phyloP scores from a whole-genome alignment of 345 rosid genomes.

The Sonneratia caseolaris region DNA sequence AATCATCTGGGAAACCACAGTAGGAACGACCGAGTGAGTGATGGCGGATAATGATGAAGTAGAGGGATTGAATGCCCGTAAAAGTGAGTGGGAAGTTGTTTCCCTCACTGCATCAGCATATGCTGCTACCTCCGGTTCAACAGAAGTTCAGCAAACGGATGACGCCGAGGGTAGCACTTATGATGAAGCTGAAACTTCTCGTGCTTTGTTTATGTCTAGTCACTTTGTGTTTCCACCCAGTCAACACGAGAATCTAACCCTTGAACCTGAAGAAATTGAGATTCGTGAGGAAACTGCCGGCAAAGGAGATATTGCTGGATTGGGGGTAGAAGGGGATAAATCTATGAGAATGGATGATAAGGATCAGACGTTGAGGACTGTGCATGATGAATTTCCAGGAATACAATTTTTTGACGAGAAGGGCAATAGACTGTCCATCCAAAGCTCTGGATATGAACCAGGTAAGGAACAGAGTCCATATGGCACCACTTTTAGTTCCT shows the following conservation, averaged over 20 bases:
- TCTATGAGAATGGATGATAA: conserved; percentile 50
- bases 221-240: conserved; percentile 86
- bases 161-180: conserved; percentile 22
- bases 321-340: conserved; percentile 27
- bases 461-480: conserved; percentile 39
- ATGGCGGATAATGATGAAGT: conserved; percentile 56
- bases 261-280: conserved; percentile 33
- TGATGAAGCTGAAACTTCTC: conserved; percentile 45
- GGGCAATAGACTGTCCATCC: conserved; percentile 19
- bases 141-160: conserved; percentile 30
- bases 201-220: conserved; percentile 61
- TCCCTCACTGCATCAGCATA: conserved; percentile 87
- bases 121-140: conserved; percentile 77
- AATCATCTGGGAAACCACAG: neutral
- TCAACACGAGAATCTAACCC: conserved; percentile 74
- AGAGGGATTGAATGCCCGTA: conserved; percentile 40
- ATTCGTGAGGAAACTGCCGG: conserved; percentile 22
- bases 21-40: neutral
- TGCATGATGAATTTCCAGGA: conserved; percentile 48
- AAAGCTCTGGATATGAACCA: conserved; percentile 17
- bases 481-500: conserved; percentile 33
- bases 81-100: conserved; percentile 95
- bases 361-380: conserved; percentile 28
- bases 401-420: conserved; percentile 38
- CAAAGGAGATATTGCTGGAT: conserved; percentile 29